These are phyloP conservation scores for Ramaria sp. DNA, from an alignment of 768 basidiomycete species.

Conservation along the genomic window DNA sequence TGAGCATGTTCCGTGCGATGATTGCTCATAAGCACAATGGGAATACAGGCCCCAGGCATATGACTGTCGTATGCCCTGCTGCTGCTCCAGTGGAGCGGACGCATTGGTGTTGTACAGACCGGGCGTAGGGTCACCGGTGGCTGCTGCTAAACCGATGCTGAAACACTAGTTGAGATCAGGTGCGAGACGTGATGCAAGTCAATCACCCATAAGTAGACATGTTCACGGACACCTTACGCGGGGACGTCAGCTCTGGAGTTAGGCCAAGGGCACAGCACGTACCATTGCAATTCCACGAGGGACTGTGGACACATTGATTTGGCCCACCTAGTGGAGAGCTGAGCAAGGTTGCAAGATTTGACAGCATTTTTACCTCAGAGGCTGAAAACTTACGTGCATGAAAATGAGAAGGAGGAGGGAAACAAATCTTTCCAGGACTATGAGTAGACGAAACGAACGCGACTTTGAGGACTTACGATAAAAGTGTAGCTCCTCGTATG, in stretches of 20 bases:
- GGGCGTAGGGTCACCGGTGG: slow-evolving; percentile 46
- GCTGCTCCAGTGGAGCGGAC: slow-evolving; percentile 44
- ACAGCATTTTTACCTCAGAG: slow-evolving; percentile 11
- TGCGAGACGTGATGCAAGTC: slow-evolving; percentile 3
- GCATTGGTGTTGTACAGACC: slow-evolving; percentile 60
- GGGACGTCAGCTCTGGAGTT: slow-evolving; percentile 11
- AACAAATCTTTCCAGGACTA: slow-evolving; percentile 25
- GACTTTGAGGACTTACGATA: slow-evolving; percentile 48
- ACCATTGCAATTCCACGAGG: slow-evolving; percentile 71
- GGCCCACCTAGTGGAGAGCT: slow-evolving; percentile 49
- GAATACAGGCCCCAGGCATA: slow-evolving; percentile 79
- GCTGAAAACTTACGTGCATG: slow-evolving; percentile 50
- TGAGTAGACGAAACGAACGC: neutral
- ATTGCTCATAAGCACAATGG: slow-evolving; percentile 62
- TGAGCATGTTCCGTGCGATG: slow-evolving; percentile 50
- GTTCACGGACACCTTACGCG: slow-evolving; percentile 51
- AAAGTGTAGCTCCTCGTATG: slow-evolving; percentile 56
- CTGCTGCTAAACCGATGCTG: slow-evolving; percentile 25
- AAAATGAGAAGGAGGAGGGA: slow-evolving; percentile 61
- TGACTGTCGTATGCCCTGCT: slow-evolving; percentile 52
- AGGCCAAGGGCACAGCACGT: slow-evolving; percentile 14
- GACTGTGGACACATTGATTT: slow-evolving; percentile 68
- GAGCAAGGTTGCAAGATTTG: neutral
- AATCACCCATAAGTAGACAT: slow-evolving; percentile 58
- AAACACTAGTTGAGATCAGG: slow-evolving; percentile 29